A percentile compares a stretch with the other conserved stretches of the same genome.
These are phyloP conservation scores for Rhodotorula sp. DNA, from an alignment of 1,284 basidiomycete species.

Conservation along the genomic window DNA sequence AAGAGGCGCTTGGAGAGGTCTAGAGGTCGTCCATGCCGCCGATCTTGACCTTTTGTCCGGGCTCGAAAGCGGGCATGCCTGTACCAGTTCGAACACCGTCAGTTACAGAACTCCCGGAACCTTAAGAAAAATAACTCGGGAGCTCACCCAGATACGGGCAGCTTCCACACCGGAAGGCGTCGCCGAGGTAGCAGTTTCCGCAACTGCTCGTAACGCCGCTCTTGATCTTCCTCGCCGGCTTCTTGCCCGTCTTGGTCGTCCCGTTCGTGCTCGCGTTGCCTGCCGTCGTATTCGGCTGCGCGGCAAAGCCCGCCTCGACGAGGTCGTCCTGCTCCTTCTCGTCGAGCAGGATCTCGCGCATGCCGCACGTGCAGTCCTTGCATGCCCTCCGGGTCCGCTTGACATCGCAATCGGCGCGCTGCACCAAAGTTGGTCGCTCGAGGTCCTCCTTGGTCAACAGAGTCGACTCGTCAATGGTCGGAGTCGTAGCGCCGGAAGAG, in stretches of 20 bases:
- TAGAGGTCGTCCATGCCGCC: slow-evolving; percentile 31
- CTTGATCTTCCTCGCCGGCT: slow-evolving; percentile 36
- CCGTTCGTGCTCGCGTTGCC: slow-evolving; percentile 58
- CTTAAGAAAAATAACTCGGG: not conserved
- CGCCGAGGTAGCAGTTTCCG: slow-evolving; percentile 96
- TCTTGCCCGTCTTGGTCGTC: slow-evolving; percentile 57
- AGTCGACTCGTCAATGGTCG: slow-evolving; percentile 70
- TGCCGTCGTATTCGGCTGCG: slow-evolving; percentile 54
- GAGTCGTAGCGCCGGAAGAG: slow-evolving; percentile 49
- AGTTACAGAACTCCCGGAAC: not conserved
- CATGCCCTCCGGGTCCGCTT: slow-evolving; percentile 69
- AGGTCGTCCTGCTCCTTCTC: slow-evolving; percentile 58
- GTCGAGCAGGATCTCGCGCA: slow-evolving; percentile 85
- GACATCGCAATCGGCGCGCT: slow-evolving; percentile 56
- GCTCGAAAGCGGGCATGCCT: slow-evolving; percentile 95
- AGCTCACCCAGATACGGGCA: slow-evolving; percentile 91
- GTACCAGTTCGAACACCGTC: not conserved
- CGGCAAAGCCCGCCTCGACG: slow-evolving; percentile 49
- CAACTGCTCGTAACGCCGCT: slow-evolving; percentile 82
- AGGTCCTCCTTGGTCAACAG: slow-evolving; percentile 72
- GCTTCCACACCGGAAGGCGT: slow-evolving; percentile 92
- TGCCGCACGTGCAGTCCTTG: slow-evolving; percentile 88
- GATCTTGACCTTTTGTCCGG: slow-evolving; percentile 57
- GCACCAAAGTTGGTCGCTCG: slow-evolving; percentile 64
- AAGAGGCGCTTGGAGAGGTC: not conserved